These are phyloP conservation scores for Gardenia jasminoides DNA, from an alignment of 257 asterid genomes.

Conservation along the genomic window DNA sequence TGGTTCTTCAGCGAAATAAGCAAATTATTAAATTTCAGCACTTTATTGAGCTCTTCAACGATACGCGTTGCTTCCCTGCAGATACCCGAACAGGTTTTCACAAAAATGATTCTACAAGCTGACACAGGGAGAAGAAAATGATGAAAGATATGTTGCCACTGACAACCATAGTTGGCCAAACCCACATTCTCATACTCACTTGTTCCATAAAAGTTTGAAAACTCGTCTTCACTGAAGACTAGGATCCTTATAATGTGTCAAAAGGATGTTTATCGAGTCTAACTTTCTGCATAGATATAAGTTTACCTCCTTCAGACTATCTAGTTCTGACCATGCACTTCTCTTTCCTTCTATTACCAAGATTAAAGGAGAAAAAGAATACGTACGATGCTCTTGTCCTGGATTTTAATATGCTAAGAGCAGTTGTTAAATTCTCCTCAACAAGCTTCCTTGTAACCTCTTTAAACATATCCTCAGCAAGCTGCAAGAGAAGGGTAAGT, in stretches of 20 bases:
- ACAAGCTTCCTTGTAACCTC: conserved; percentile 86
- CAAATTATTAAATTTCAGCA: conserved; percentile 67
- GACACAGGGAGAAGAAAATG: background rate
- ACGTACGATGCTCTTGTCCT: conserved; percentile 68
- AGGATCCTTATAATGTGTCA: too few species aligned
- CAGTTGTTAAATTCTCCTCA: conserved; percentile 69
- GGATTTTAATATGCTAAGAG: conserved; percentile 68
- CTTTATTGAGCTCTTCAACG: conserved; percentile 77
- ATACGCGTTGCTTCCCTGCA: conserved; percentile 51
- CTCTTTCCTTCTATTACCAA: background rate
- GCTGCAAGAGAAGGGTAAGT: conserved; percentile 41
- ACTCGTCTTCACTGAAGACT: background rate
- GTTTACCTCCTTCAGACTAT: background rate
- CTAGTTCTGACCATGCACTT: background rate
- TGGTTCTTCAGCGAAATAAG: conserved; percentile 70
- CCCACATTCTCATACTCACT: background rate
- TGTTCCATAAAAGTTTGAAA: background rate
- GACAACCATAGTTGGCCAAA: background rate
- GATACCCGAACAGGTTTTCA: conserved; percentile 8
- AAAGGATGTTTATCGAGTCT: background rate
- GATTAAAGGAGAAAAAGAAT: background rate
- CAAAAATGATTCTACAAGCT: background rate
- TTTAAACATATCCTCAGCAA: conserved; percentile 88
- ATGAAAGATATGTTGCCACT: background rate
- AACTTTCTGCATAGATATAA: background rate